phyloP scores from a whole-genome alignment of 164 flowering plant genomes.

The Cinnamomum micranthum region DNA sequence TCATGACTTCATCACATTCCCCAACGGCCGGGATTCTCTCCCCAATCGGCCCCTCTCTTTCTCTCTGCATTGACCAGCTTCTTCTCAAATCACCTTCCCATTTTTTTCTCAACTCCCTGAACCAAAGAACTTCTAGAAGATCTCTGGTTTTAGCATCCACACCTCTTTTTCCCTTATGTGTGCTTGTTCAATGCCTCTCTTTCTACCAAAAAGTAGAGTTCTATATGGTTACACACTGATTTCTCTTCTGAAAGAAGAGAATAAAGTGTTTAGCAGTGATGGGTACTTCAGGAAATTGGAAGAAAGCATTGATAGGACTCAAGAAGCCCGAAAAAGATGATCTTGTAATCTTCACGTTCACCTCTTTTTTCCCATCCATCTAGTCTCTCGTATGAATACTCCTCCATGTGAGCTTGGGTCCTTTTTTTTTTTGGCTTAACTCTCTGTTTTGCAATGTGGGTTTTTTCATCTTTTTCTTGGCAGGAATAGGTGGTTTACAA shows the following conservation, averaged over 20 bases:
- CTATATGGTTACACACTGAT: neutral
- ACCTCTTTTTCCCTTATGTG: neutral
- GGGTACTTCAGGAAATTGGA: neutral
- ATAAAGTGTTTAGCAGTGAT: neutral
- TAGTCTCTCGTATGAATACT: neutral
- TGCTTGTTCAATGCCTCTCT: neutral
- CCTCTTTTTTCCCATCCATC: neutral
- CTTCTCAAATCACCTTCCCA: too few relatives aligned
- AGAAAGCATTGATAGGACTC: neutral
- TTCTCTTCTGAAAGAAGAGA: neutral
- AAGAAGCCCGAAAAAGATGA: neutral
- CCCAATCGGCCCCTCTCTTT: neutral
- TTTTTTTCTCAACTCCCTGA: too few relatives aligned
- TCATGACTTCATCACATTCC: neutral
- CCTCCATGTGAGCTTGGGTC: neutral
- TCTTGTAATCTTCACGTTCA: neutral
- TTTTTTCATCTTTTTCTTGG: neutral
- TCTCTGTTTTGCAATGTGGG: neutral
- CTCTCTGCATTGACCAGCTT: neutral
- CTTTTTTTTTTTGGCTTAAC: neutral
- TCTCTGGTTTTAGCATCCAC: neutral
- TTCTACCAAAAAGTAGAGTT: neutral
- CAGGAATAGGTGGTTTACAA: neutral
- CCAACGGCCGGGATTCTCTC: neutral
- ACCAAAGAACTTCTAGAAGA: neutral